Conservation (phyloP, 805 yeast genomes). For the Lachancea quebecensis region DNA sequence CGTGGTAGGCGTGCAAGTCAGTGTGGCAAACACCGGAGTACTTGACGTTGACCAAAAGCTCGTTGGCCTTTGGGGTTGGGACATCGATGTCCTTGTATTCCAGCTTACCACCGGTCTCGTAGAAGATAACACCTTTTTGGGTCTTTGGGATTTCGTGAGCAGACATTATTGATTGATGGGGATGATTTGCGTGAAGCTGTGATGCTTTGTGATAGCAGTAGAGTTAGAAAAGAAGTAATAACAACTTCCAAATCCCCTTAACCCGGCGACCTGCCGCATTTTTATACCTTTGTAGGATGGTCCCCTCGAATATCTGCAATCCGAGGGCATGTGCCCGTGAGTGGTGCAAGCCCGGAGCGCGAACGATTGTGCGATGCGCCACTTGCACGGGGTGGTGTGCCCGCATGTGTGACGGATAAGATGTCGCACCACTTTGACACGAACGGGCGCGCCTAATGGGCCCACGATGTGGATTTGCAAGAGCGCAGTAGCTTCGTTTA, state of each 20-base stretch:
- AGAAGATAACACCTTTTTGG: slow-evolving; percentile 67
- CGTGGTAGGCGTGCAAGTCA: slow-evolving; percentile 89
- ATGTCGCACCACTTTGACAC: too few species aligned
- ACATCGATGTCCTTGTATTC: slow-evolving; percentile 70
- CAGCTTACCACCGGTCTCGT: slow-evolving; percentile 57
- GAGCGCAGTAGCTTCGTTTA: too few species aligned
- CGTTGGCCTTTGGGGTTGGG: slow-evolving; percentile 70
- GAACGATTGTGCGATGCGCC: too few species aligned
- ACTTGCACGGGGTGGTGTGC: too few species aligned
- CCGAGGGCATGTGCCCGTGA: too few species aligned
- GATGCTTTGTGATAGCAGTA: not conserved
- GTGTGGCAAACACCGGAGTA: slow-evolving; percentile 94
- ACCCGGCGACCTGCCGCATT: not conserved
- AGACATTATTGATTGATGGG: slow-evolving; percentile 20
- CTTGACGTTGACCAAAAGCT: slow-evolving; percentile 71
- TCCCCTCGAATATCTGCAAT: too few species aligned
- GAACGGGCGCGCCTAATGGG: too few species aligned
- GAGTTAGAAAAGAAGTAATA: not conserved
- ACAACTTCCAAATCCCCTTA: not conserved
- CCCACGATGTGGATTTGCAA: too few species aligned
- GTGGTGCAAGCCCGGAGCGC: too few species aligned
- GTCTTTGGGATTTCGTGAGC: slow-evolving; percentile 46
- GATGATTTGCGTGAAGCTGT: not conserved
- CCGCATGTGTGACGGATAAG: too few species aligned
- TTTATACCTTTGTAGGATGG: not conserved